These are phyloP conservation scores for Pseudomassariella vexata DNA, from an alignment of 2,329 filamentous ascomycete species.

Conservation along the genomic window DNA sequence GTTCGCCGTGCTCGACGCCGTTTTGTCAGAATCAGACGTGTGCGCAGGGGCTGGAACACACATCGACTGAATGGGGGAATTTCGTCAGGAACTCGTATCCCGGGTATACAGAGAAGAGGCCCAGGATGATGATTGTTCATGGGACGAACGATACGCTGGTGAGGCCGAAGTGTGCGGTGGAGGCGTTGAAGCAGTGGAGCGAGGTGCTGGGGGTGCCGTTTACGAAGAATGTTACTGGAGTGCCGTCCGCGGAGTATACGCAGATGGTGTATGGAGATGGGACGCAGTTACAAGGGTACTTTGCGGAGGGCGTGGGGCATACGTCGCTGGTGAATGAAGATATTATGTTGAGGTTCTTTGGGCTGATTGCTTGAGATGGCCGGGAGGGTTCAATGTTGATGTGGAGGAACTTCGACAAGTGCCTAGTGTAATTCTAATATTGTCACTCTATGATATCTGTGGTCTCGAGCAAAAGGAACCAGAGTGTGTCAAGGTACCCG, in stretches of 20 bases:
- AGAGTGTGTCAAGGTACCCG: too few species aligned
- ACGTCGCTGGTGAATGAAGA: slow-evolving; percentile 9
- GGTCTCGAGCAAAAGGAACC: too few species aligned
- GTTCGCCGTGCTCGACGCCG: slow-evolving; percentile 11
- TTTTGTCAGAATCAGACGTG: slow-evolving; percentile 14
- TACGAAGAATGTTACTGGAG: slow-evolving; percentile 7
- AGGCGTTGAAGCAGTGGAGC: slow-evolving; percentile 21
- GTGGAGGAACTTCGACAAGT: too few species aligned
- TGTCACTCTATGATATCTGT: too few species aligned
- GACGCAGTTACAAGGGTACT: slow-evolving; percentile 8
- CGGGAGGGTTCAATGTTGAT: too few species aligned
- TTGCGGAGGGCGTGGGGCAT: slow-evolving; percentile 10
- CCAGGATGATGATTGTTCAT: slow-evolving; percentile 28
- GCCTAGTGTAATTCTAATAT: too few species aligned
- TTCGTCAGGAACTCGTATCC: slow-evolving; percentile 27
- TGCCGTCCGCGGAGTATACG: slow-evolving; percentile 7
- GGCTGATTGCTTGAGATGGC: slow-evolving; percentile 3
- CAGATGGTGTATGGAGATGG: slow-evolving; percentile 10
- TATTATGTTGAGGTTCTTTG: slow-evolving; percentile 11
- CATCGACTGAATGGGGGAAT: slow-evolving; percentile 21
- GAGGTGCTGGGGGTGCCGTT: slow-evolving; percentile 8
- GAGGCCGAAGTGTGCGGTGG: slow-evolving; percentile 16
- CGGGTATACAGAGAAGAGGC: slow-evolving; percentile 26
- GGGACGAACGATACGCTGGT: slow-evolving; percentile 27
- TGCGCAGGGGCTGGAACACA: slow-evolving; percentile 12